phyloP scores from a whole-genome alignment of 176 grass and related monocot species.

The Oryza officinalis region DNA sequence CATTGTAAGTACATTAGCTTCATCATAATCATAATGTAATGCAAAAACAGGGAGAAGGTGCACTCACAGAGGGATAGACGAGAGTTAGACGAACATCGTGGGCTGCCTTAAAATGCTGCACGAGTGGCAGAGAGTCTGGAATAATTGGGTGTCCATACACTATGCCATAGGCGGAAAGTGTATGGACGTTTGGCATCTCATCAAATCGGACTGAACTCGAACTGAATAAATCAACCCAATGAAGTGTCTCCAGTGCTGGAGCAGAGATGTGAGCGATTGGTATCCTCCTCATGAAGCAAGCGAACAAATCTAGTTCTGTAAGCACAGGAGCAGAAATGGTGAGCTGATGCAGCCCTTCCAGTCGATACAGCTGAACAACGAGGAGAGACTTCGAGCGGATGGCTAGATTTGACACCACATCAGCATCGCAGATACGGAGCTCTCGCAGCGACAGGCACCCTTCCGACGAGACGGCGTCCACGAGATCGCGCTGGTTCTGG shows the following conservation, averaged over 20 bases:
- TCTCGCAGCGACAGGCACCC: neutral
- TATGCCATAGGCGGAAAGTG: no score
- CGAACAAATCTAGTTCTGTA: rapidly evolving
- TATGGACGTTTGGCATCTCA: neutral
- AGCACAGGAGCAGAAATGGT: slow-evolving; percentile 10
- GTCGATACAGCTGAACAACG: neutral
- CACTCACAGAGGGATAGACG: no score
- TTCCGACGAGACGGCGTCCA: neutral
- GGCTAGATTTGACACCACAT: neutral
- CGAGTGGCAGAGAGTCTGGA: no score
- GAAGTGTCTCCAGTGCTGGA: neutral
- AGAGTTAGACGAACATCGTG: no score
- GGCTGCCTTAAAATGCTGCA: no score
- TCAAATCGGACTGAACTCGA: neutral
- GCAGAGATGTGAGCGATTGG: neutral
- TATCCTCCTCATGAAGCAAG: neutral
- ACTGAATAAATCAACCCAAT: neutral
- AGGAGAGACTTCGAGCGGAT: slow-evolving; percentile 17
- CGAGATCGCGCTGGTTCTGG: neutral
- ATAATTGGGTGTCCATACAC: no score
- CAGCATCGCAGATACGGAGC: neutral
- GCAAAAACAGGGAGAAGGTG: no score
- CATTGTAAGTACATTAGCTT: no score
- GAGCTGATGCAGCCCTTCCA: neutral
- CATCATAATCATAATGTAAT: no score